Conservation (phyloP, 441 rosid species). For the Hura crepitans region DNA sequence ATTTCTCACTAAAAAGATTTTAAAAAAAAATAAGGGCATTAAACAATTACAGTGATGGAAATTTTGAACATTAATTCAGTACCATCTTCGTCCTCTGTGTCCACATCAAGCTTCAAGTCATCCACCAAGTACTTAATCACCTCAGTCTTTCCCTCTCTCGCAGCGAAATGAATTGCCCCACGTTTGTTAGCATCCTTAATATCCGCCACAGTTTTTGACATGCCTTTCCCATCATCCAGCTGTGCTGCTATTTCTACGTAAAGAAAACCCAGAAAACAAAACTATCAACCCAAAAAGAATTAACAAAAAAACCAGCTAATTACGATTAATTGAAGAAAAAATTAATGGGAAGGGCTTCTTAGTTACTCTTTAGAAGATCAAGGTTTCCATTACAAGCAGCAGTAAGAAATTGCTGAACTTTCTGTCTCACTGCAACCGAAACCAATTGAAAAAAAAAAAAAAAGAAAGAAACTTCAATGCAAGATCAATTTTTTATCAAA, state of each 20-base stretch:
- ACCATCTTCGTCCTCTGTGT: constrained; percentile 85
- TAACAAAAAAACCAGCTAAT: not conserved
- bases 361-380: constrained; percentile 79
- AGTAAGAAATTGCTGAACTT: constrained; percentile 68
- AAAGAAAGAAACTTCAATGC: not conserved
- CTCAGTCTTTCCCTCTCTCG: constrained; percentile 81
- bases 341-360: not conserved
- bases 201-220: constrained; percentile 58
- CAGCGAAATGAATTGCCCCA: constrained; percentile 94
- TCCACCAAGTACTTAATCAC: constrained; percentile 77
- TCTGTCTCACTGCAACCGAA: constrained; percentile 60
- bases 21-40: not conserved
- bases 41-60: not conserved
- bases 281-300: not conserved
- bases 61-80: constrained; percentile 6
- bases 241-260: constrained; percentile 54
- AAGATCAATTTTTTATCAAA: too few species aligned
- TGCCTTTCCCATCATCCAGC: constrained; percentile 82
- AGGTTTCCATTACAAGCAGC: constrained; percentile 75
- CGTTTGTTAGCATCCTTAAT: constrained; percentile 88
- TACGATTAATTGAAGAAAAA: not conserved
- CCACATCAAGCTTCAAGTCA: constrained; percentile 63
- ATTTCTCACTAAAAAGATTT: not conserved
- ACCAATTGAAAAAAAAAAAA: not conserved
- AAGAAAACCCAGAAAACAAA: constrained; percentile 16